Conservation (phyloP, 2,329 filamentous ascomycete species). For the Stachybotrys echinatus region DNA sequence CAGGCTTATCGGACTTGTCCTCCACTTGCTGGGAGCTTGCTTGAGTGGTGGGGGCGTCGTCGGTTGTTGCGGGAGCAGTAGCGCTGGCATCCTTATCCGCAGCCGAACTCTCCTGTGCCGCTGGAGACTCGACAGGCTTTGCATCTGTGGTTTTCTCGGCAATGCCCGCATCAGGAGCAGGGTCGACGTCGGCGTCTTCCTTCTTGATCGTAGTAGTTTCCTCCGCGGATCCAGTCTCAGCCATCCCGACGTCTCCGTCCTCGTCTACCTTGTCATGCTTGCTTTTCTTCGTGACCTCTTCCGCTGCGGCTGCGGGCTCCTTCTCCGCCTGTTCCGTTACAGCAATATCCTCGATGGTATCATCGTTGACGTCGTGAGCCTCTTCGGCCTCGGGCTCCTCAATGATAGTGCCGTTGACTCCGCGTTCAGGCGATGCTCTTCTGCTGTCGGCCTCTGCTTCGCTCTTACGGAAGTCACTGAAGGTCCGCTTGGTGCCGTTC, state of each 20-base stretch:
- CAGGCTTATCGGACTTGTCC: constrained; percentile 7
- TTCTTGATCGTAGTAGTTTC: constrained; percentile 31
- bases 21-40: constrained; percentile 8
- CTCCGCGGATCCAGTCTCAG: constrained; percentile 25
- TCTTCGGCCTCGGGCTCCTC: constrained; percentile 23
- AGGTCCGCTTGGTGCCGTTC: constrained; percentile 43
- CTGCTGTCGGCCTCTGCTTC: constrained; percentile 32
- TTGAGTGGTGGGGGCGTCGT: neutral
- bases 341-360: constrained; percentile 39
- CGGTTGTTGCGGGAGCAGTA: neutral
- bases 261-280: constrained; percentile 32
- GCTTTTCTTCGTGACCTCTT: constrained; percentile 7
- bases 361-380: constrained; percentile 30
- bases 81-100: neutral
- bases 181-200: constrained; percentile 29
- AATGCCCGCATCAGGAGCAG: constrained; percentile 23
- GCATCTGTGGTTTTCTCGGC: constrained; percentile 21
- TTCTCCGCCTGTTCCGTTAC: constrained; percentile 19
- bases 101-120: constrained; percentile 9
- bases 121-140: constrained; percentile 11
- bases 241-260: constrained; percentile 49
- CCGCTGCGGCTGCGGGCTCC: constrained; percentile 8
- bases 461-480: constrained; percentile 44
- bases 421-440: constrained; percentile 30
- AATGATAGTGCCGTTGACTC: constrained; percentile 20